Conservation (phyloP, 2,329 filamentous ascomycete species). For the Aspergillus luchuensis region DNA sequence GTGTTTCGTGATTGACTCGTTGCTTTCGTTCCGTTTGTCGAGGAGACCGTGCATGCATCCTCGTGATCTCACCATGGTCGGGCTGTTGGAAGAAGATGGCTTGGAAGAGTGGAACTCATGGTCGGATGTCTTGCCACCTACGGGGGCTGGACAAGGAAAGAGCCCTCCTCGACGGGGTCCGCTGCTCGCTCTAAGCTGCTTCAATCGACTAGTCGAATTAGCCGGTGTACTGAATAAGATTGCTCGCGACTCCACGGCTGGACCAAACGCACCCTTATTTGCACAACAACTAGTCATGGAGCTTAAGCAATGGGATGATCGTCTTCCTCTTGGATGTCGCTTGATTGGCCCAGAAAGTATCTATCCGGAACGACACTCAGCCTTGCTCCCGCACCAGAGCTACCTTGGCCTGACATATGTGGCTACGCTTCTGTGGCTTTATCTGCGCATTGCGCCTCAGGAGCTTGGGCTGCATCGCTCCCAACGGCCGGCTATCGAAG, state of each 20-base stretch:
- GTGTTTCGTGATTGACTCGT: constrained; percentile 57
- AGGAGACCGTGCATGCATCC: constrained; percentile 49
- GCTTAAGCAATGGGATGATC: constrained; percentile 41
- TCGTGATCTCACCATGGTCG: constrained; percentile 51
- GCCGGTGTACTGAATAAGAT: constrained; percentile 41
- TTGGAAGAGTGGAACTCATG: constrained; percentile 76
- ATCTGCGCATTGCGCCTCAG: constrained; percentile 35
- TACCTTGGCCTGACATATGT: constrained; percentile 42
- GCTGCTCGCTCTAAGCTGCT: constrained; percentile 53
- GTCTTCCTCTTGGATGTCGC: constrained; percentile 39
- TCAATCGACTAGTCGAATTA: constrained; percentile 53
- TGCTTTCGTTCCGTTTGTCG: constrained; percentile 53
- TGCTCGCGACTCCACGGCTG: constrained; percentile 32
- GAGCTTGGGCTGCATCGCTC: constrained; percentile 34
- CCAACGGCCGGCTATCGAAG: constrained; percentile 37
- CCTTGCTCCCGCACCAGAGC: constrained; percentile 43
- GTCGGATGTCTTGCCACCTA: constrained; percentile 52
- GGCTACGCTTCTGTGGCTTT: constrained; percentile 41
- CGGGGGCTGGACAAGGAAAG: constrained; percentile 29
- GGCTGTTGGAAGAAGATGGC: constrained; percentile 63
- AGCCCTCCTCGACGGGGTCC: constrained; percentile 39
- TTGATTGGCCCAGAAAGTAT: constrained; percentile 40
- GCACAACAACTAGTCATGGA: constrained; percentile 40
- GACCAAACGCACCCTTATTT: constrained; percentile 32
- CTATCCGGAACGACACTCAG: constrained; percentile 39